Percentiles rank a stretch among this genome's conserved stretches.
Evolutionary conservation across 345 rosid species (phyloP).

Genomic region (Pistacia atlantica): DNA sequence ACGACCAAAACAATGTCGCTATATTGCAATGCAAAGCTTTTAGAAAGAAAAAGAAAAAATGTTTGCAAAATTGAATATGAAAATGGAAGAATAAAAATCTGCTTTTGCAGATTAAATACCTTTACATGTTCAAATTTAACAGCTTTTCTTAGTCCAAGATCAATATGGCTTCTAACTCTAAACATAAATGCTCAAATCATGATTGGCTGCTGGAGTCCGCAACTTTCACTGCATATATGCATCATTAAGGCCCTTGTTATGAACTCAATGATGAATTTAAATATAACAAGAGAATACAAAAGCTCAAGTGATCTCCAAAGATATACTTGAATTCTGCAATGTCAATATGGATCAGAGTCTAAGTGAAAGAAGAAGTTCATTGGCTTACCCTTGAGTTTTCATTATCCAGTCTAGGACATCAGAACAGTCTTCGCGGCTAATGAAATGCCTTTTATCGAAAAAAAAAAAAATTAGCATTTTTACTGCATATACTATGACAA

Average conservation of each 20-base stretch:
- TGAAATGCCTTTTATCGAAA: conserved; percentile 60
- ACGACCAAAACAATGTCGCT: too few relatives aligned
- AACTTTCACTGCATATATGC: conserved; percentile 7
- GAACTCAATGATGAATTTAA: background rate
- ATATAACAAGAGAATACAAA: background rate
- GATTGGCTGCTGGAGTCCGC: background rate
- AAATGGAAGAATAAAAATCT: background rate
- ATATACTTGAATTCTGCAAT: background rate
- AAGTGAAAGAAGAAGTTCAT: conserved; percentile 5
- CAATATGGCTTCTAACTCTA: background rate
- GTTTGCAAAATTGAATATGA: background rate
- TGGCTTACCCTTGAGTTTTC: conserved; percentile 31
- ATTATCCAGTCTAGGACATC: conserved; percentile 64
- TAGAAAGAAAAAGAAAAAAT: background rate
- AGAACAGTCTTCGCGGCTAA: conserved; percentile 63
- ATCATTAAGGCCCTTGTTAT: background rate
- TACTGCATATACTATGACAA: background rate
- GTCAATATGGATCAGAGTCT: background rate
- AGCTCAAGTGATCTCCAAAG: background rate
- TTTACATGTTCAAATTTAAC: background rate
- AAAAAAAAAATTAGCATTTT: background rate
- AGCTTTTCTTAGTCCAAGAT: background rate
- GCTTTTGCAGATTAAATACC: background rate
- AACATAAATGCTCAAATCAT: background rate
- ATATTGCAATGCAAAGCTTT: background rate